A percentile compares a stretch with the other conserved stretches of the same genome.
These are phyloP conservation scores for Aquilaria agallochum DNA, from an alignment of 441 rosid species.

Conservation along the genomic window DNA sequence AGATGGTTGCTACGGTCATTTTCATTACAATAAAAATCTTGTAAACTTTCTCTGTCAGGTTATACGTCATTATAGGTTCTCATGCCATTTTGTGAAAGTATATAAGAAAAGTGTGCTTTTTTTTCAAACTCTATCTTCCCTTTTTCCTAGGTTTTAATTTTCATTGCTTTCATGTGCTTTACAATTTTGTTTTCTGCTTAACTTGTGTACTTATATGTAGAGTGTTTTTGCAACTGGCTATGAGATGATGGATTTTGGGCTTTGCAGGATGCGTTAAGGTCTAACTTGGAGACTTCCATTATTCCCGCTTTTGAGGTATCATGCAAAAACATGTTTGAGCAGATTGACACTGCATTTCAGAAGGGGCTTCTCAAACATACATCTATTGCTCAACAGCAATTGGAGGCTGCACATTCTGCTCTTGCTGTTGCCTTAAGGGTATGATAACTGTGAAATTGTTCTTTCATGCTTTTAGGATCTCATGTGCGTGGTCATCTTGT, in stretches of 20 bases:
- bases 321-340: slow-evolving; percentile 70
- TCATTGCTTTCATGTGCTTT: not conserved
- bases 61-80: no score
- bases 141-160: no score
- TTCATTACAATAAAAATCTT: no score
- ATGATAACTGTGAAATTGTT: slow-evolving; percentile 11
- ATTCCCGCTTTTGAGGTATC: slow-evolving; percentile 70
- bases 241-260: slow-evolving; percentile 12
- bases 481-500: no score
- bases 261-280: slow-evolving; percentile 55
- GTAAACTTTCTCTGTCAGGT: no score
- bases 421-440: slow-evolving; percentile 54
- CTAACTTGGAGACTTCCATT: slow-evolving; percentile 54
- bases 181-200: not conserved
- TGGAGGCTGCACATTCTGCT: slow-evolving; percentile 51
- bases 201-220: no score
- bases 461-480: not conserved
- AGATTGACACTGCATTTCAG: slow-evolving; percentile 57
- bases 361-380: slow-evolving; percentile 45
- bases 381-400: slow-evolving; percentile 47
- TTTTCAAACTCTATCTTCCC: no score
- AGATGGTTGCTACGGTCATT: no score
- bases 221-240: slow-evolving; percentile 12
- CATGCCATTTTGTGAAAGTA: no score
- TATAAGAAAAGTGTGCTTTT: no score